Percentiles rank a stretch among this genome's conserved stretches.
Conservation (phyloP, 306 rosid genomes). For the Sesbania bispinosa region DNA sequence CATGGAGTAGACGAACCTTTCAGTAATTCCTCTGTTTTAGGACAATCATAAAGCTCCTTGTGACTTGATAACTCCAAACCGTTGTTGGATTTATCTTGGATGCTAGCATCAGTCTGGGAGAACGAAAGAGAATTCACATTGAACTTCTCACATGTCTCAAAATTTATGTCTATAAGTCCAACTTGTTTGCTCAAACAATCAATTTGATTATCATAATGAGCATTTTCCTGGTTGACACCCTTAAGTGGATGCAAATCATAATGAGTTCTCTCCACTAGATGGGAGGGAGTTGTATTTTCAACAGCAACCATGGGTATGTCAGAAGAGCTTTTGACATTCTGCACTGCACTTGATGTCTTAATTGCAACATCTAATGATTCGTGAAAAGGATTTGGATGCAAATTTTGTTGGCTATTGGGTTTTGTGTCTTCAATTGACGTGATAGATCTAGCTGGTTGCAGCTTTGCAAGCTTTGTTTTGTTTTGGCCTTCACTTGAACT, state of each 20-base stretch:
- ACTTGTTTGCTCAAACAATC: constrained; percentile 38
- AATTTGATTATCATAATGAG: constrained; percentile 31
- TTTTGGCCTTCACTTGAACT: constrained; percentile 32
- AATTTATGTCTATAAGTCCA: constrained; percentile 31
- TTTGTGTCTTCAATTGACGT: constrained; percentile 4
- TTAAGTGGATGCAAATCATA: too few species aligned
- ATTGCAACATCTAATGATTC: constrained; percentile 31
- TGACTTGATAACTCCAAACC: constrained; percentile 21
- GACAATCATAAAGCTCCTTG: constrained; percentile 24
- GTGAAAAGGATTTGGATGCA: constrained; percentile 22
- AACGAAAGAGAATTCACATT: too few species aligned
- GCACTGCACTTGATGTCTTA: constrained; percentile 21
- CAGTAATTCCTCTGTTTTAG: constrained; percentile 15
- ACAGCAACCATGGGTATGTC: neutral
- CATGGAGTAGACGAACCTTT: constrained; percentile 4
- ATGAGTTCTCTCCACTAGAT: too few species aligned
- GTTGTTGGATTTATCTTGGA: constrained; percentile 32
- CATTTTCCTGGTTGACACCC: too few species aligned
- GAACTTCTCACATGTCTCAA: too few species aligned
- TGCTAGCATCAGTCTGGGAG: constrained; percentile 34
- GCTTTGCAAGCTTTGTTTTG: constrained; percentile 45
- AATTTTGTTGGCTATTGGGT: constrained; percentile 23
- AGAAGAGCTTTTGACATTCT: constrained; percentile 22
- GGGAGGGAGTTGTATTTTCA: too few species aligned
- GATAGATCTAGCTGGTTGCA: constrained; percentile 37